phyloP scores from a whole-genome alignment of 306 rosid species.

The Medicago arabica region DNA sequence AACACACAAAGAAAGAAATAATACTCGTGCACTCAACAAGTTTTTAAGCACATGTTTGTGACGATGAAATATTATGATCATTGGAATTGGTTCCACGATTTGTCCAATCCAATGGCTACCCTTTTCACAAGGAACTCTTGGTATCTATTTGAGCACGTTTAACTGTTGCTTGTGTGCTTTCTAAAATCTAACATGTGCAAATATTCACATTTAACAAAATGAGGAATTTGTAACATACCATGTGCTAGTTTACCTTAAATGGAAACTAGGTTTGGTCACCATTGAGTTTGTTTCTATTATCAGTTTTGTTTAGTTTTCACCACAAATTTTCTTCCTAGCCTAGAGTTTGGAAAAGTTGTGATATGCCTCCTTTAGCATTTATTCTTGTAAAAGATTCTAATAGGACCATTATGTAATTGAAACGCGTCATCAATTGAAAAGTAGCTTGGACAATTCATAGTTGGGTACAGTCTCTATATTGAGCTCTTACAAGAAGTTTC shows the following conservation, averaged over 20 bases:
- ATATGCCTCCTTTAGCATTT: constrained; percentile 46
- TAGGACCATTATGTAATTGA: constrained; percentile 8
- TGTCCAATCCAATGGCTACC: constrained; percentile 39
- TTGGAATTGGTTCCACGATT: constrained; percentile 17
- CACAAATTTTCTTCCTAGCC: constrained; percentile 25
- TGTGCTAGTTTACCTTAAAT: constrained; percentile 43
- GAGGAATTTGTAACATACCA: constrained; percentile 38
- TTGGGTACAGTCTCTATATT: constrained; percentile 23
- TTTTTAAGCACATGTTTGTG: constrained; percentile 39
- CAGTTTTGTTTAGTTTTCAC: constrained; percentile 31
- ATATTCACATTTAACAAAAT: not conserved
- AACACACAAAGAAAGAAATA: constrained; percentile 30
- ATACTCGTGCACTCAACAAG: constrained; percentile 47
- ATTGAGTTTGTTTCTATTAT: constrained; percentile 29
- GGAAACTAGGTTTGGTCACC: constrained; percentile 28
- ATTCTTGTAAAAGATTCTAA: constrained; percentile 40
- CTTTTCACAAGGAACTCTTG: constrained; percentile 15
- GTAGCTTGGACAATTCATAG: constrained; percentile 33
- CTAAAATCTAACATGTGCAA: constrained; percentile 42
- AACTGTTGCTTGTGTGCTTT: constrained; percentile 23
- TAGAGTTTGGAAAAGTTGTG: constrained; percentile 26
- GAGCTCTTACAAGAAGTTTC: constrained; percentile 43
- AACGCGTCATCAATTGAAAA: constrained; percentile 28
- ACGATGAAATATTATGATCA: not conserved
- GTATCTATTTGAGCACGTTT: constrained; percentile 44